Evolutionary conservation across 78 protist species (phyloP), one percentile per base, ranked within the genome.

Genomic region (Dictyostelium purpureum): DNA sequence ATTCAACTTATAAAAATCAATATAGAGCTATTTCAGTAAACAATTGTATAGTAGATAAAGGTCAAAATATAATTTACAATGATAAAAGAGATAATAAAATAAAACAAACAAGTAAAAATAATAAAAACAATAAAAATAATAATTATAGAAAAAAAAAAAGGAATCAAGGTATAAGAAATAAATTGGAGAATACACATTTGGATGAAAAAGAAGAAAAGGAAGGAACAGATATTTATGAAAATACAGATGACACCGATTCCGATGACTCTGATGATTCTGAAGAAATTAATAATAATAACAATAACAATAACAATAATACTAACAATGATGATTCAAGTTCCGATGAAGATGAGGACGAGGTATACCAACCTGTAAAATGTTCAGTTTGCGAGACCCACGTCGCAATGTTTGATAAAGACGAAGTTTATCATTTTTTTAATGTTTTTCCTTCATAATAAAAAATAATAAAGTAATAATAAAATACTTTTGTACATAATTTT

Each of bases 341-440:
- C 5, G 6, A 26, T 28, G 79, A 37, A 10, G 35, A 45, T 4
- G 71, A 73, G 4, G 76, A 65, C 26, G 79, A 54, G 16, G 81
- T 73, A 19, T 82, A 79, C n/a, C 51, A 69, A n/a, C 43, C 71
- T 0, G 96, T 94, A 21, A 14, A 61, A 38, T 94, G 96, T 83
- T 24, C 80, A 67, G n/a, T 71, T 24, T 95, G 97, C 37, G n/a
- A 59, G 47, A 89, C 97, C 0, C 79, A 89, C 59, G 63, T 95
- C 3, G 95, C 89, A 6, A 88, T 89, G 21, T 65, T 45, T 35
- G 97, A 95, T 40, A 1, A 80, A n/a, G 95, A 95, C 70, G 93
- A 95, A 37, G 56, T 95, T 51, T 95, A 89, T 70, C 97, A 95
- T 80, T 89, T 95, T 73, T 95, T 88, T 65, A 79, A 89, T 65